phyloP scores from a whole-genome alignment of 2,329 filamentous ascomycete species.

The Fusarium avenaceum region DNA sequence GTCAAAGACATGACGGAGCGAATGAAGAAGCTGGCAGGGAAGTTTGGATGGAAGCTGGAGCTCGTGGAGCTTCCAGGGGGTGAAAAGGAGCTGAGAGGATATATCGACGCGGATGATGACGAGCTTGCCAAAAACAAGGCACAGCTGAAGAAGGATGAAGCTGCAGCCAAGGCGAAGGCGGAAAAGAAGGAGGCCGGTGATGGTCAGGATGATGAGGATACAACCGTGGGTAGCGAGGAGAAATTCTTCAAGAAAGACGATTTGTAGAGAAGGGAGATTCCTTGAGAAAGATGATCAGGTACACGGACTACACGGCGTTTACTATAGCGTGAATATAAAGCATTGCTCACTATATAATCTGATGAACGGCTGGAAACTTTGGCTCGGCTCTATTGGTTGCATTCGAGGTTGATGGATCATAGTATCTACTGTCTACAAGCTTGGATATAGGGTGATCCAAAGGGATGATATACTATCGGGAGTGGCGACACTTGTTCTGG shows the following conservation, averaged over 20 bases:
- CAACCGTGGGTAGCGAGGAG: slow-evolving; percentile 30
- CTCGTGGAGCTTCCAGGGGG: slow-evolving; percentile 76
- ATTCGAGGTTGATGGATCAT: background rate
- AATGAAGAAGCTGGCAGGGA: slow-evolving; percentile 76
- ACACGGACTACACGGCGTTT: slow-evolving; percentile 9
- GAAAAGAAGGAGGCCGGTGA: slow-evolving; percentile 52
- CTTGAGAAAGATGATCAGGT: slow-evolving; percentile 62
- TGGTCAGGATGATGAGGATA: slow-evolving; percentile 38
- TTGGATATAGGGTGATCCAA: too few relatives aligned
- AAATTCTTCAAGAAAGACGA: slow-evolving; percentile 38
- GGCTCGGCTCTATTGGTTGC: background rate
- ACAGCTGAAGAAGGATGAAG: slow-evolving; percentile 36
- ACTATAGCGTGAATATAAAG: slow-evolving; percentile 14
- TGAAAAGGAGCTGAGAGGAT: slow-evolving; percentile 74
- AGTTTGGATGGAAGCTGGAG: slow-evolving; percentile 84
- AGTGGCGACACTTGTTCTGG: too few relatives aligned
- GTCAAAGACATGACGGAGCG: slow-evolving; percentile 78
- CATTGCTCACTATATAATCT: background rate
- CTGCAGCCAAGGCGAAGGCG: slow-evolving; percentile 14
- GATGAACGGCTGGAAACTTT: background rate
- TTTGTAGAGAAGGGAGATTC: slow-evolving; percentile 60
- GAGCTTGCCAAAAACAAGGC: slow-evolving; percentile 43
- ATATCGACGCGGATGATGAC: slow-evolving; percentile 71
- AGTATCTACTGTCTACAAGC: too few relatives aligned
- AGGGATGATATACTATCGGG: too few relatives aligned